These are phyloP conservation scores for Tulasnella sp. DNA, from an alignment of 768 basidiomycete genomes.

Conservation along the genomic window DNA sequence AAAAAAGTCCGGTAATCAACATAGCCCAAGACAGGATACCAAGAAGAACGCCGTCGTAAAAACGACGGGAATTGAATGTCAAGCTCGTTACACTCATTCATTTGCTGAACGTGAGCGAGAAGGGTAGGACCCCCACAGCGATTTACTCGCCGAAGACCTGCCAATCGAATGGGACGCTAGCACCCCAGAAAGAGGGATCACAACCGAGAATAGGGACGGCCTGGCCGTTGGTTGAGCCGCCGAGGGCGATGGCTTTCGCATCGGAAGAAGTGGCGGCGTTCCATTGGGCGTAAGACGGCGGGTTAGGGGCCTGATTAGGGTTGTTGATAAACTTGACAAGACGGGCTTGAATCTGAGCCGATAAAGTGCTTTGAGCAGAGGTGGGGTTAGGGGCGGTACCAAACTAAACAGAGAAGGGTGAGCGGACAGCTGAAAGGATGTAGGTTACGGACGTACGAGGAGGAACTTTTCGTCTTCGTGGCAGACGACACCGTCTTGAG, in stretches of 20 bases:
- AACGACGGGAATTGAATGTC: too few relatives aligned
- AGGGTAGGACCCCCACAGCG: too few relatives aligned
- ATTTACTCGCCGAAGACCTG: constrained; percentile 36
- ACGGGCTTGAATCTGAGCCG: constrained; percentile 52
- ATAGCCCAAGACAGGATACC: too few relatives aligned
- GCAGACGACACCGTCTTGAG: constrained; percentile 44
- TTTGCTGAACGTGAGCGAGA: too few relatives aligned
- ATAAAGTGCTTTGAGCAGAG: constrained; percentile 43
- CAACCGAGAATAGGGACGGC: constrained; percentile 44
- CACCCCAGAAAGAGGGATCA: constrained; percentile 55
- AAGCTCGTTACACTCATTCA: too few relatives aligned
- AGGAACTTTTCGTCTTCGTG: constrained; percentile 76
- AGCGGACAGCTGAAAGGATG: constrained; percentile 2
- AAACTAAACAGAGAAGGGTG: constrained; percentile 24
- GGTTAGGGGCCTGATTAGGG: constrained; percentile 48
- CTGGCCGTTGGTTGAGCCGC: constrained; percentile 35
- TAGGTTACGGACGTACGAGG: constrained; percentile 36
- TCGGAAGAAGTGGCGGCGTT: constrained; percentile 36
- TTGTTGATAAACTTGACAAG: constrained; percentile 53
- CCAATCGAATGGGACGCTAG: constrained; percentile 53
- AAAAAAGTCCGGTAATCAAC: too few relatives aligned
- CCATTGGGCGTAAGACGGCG: constrained; percentile 38
- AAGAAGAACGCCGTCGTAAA: too few relatives aligned
- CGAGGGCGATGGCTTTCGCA: constrained; percentile 49
- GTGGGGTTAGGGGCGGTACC: constrained; percentile 49